These are phyloP conservation scores for Candida lessepsii DNA, from an alignment of 805 yeast genomes.

Conservation along the genomic window DNA sequence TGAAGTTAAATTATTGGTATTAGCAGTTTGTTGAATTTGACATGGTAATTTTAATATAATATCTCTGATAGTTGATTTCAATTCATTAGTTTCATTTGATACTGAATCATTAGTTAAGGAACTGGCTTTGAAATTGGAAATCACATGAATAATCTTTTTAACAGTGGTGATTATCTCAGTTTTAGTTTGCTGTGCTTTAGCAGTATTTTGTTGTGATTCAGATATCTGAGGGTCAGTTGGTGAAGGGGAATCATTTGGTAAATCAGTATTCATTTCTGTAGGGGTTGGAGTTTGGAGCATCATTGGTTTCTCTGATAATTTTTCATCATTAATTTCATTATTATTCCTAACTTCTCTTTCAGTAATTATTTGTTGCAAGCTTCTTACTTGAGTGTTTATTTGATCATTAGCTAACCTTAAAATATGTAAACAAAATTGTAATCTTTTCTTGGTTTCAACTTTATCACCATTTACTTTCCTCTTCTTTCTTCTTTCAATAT, in stretches of 20 bases:
- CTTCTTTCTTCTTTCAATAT: slow-evolving; percentile 17
- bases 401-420: slow-evolving; percentile 79
- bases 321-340: slow-evolving; percentile 6
- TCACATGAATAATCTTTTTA: slow-evolving; percentile 79
- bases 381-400: slow-evolving; percentile 62
- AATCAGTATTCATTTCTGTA: slow-evolving; percentile 3
- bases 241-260: too few species aligned
- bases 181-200: slow-evolving; percentile 48
- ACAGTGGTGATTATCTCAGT: slow-evolving; percentile 86
- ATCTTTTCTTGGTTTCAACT: slow-evolving; percentile 65
- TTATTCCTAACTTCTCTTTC: slow-evolving; percentile 38
- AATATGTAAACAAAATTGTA: slow-evolving; percentile 77
- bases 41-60: slow-evolving; percentile 71
- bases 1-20: slow-evolving; percentile 17
- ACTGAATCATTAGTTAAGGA: slow-evolving; percentile 49
- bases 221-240: not conserved
- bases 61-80: slow-evolving; percentile 73
- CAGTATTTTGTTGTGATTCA: slow-evolving; percentile 1
- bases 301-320: slow-evolving; percentile 8
- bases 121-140: slow-evolving; percentile 64
- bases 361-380: slow-evolving; percentile 51
- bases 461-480: slow-evolving; percentile 16
- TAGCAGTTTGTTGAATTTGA: slow-evolving; percentile 43
- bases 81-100: slow-evolving; percentile 20
- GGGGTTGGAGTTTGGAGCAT: slow-evolving; percentile 13